phyloP scores from a whole-genome alignment of 2,329 filamentous ascomycete genomes.

The Mariannaea elegans region DNA sequence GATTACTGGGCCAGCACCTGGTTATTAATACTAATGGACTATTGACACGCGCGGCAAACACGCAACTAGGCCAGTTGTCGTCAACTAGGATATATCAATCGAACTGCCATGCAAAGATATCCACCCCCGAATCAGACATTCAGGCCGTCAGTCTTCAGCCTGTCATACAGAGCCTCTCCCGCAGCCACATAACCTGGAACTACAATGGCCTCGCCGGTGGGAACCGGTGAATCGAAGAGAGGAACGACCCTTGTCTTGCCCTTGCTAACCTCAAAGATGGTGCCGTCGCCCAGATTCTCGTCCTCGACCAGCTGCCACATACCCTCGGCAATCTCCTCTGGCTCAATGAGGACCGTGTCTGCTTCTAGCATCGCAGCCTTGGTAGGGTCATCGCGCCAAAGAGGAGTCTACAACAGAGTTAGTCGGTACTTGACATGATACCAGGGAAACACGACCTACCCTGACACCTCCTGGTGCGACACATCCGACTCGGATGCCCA shows the following conservation, averaged over 20 bases:
- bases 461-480: constrained; percentile 47
- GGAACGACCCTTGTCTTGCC: constrained; percentile 41
- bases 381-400: constrained; percentile 45
- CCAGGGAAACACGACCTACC: constrained; percentile 22
- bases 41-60: too few relatives aligned
- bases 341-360: constrained; percentile 41
- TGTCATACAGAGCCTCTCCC: constrained; percentile 31
- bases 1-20: too few relatives aligned
- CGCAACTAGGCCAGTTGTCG: too few relatives aligned
- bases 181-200: constrained; percentile 39
- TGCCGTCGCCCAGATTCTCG: constrained; percentile 42
- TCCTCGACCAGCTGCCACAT: constrained; percentile 42
- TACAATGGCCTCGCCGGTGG: constrained; percentile 31
- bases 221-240: constrained; percentile 38
- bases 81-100: too few relatives aligned
- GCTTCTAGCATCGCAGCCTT: constrained; percentile 40
- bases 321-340: constrained; percentile 43
- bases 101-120: too few relatives aligned
- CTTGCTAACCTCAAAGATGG: constrained; percentile 44
- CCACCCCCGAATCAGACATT: constrained; percentile 29
- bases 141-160: constrained; percentile 34
- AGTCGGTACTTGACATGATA: neutral
- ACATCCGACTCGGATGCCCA: constrained; percentile 46
- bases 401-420: constrained; percentile 39
- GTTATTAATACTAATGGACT: too few relatives aligned